Base-by-base conservation (phyloP, 164 flowering plant species). In the Platanus orientalis region DNA sequence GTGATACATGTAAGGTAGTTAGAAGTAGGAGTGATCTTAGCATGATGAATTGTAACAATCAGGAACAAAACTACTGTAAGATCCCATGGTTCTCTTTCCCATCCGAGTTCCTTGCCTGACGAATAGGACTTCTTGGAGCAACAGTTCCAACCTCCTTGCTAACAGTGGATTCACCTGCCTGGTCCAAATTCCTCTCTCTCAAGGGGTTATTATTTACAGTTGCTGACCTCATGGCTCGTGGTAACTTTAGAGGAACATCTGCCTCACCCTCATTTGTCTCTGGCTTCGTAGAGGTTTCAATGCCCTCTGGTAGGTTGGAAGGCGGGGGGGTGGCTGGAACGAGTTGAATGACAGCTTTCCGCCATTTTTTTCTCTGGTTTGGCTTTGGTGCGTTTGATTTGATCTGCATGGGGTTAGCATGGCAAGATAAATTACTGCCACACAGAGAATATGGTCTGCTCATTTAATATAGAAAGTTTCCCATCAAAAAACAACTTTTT, bases 321-420 rank as follows among this genome's bases (percentile, higher is more conserved):
- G 84, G 36, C 58, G 83, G 81, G 14, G 83, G 81, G 14, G 79
- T 66, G 3, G 69, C 64, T 1, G 93, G 87, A 66, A 95, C 85
- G 14, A 95, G 80, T 68, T 87, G 96, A 54, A 93, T 72, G 0
- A 66, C 67, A 0, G 89, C 60, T 66, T 81, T 92, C 27, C 73
- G 61, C 97, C 97, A 92, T 68, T 84, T 85, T 65, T 92, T 95
- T 71, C 97, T 82, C 76, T 75, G 80, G 12, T 60, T 79, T 6
- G 89, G 80, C 67, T 69, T 84, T 34, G 86, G 80, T 34, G 75
- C 87, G 56, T 82, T 79, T 62, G 93, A 57, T 62, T 80, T 88
- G 1, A 52, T 80, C 99, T 95, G 84, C 50, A 54, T 17, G 42
- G 10, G 12, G 12, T 36, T 14, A 36, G 12, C 12, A 36, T 36